phyloP scores from a whole-genome alignment of 805 yeast genomes.

The Starmerella etchellsii region DNA sequence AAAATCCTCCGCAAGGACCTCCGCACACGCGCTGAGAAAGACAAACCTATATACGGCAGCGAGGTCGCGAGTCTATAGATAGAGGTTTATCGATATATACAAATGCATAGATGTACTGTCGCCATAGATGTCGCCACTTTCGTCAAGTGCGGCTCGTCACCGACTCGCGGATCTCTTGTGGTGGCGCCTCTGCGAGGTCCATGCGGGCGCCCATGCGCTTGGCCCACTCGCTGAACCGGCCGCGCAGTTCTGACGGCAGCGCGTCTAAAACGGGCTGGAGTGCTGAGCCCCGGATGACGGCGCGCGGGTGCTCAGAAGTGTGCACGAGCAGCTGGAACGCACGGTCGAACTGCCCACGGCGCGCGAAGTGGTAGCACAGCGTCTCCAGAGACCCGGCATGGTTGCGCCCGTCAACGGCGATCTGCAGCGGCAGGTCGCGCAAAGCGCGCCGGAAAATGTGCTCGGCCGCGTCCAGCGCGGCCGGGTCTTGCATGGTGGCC shows the following conservation, averaged over 20 bases:
- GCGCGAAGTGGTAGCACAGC: slow-evolving; percentile 11
- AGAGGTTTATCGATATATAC: no score
- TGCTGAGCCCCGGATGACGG: slow-evolving; percentile 7
- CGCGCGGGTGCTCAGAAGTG: slow-evolving; percentile 1
- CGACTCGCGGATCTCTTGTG: no score
- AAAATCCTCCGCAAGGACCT: slow-evolving; percentile 85
- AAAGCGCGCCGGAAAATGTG: slow-evolving; percentile 15
- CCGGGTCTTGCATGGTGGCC: slow-evolving; percentile 1
- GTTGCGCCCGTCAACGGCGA: slow-evolving; percentile 11
- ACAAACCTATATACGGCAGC: slow-evolving; percentile 6
- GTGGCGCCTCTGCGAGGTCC: no score
- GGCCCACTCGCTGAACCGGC: background rate
- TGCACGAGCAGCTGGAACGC: slow-evolving; percentile 16
- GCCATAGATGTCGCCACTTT: no score
- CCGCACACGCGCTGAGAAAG: slow-evolving; percentile 38
- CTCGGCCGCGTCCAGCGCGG: slow-evolving; percentile 18
- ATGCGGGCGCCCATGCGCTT: background rate
- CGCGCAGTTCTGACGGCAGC: background rate
- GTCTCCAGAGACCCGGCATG: slow-evolving; percentile 13
- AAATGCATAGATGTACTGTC: no score
- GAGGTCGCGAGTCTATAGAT: background rate
- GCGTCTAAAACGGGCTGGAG: slow-evolving; percentile 8
- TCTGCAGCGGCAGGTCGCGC: slow-evolving; percentile 6
- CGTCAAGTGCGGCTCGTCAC: no score
- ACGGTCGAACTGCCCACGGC: slow-evolving; percentile 10